phyloP scores from a whole-genome alignment of 2,329 filamentous ascomycete genomes.

The Pyrenophora tritici-repentis region DNA sequence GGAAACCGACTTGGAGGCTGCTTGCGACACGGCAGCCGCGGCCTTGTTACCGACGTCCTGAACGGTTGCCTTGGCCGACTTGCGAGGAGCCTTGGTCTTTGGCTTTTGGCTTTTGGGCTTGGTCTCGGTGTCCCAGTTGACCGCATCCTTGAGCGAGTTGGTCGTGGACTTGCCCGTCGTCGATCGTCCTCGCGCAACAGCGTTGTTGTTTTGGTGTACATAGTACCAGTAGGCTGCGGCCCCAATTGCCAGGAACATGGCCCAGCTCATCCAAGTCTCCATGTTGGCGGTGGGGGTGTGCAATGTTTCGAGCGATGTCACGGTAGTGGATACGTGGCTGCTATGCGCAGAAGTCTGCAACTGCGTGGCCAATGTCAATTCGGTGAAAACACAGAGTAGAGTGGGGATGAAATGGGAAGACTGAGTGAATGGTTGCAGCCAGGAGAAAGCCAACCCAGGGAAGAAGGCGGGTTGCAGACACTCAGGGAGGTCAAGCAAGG shows the following conservation, averaged over 20 bases:
- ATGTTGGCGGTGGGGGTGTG: conserved; percentile 23
- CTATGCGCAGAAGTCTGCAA: not conserved
- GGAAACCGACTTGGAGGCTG: conserved; percentile 72
- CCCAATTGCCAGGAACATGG: conserved; percentile 36
- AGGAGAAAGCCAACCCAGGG: not conserved
- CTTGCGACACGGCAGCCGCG: conserved; percentile 35
- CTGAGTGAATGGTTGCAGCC: not conserved
- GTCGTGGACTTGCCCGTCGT: conserved; percentile 31
- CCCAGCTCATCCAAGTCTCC: conserved; percentile 44
- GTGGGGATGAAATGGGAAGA: not conserved
- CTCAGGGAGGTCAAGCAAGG: conserved; percentile 20
- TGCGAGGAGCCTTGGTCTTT: conserved; percentile 43
- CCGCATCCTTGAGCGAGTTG: conserved; percentile 25
- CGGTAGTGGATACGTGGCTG: conserved; percentile 4
- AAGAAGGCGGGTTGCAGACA: conserved; percentile 9
- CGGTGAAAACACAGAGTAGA: not conserved
- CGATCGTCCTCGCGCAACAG: conserved; percentile 35
- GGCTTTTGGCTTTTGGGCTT: conserved; percentile 36
- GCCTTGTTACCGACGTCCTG: conserved; percentile 43
- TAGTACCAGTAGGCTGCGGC: conserved; percentile 39
- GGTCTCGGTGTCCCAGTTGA: conserved; percentile 38
- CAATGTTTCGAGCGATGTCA: not conserved
- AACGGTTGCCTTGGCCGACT: conserved; percentile 42
- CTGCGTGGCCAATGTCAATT: conserved; percentile 1
- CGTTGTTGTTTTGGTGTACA: conserved; percentile 28